A percentile compares a stretch with the other conserved stretches of the same genome.
These are phyloP conservation scores for Phytophthora agathidicida DNA, from an alignment of 352 stramenopile species.

Conservation along the genomic window DNA sequence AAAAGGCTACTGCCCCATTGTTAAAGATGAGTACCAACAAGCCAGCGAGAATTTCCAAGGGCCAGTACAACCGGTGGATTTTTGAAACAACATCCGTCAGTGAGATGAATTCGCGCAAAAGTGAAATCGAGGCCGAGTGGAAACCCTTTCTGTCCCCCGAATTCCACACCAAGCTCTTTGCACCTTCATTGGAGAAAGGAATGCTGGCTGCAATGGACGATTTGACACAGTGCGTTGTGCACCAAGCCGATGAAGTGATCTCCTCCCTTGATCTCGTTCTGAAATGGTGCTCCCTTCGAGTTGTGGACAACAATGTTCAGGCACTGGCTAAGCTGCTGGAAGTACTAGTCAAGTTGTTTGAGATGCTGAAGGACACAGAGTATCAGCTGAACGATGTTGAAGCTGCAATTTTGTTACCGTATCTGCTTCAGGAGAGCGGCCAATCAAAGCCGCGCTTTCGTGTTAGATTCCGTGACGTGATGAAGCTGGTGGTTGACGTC, in stretches of 20 bases:
- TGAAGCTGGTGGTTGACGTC: conserved; percentile 81
- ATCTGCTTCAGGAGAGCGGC: conserved; percentile 84
- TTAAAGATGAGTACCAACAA: conserved; percentile 79
- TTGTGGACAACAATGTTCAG: conserved; percentile 91
- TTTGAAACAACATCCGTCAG: conserved; percentile 74
- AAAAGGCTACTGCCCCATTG: conserved; percentile 46
- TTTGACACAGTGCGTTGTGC: conserved; percentile 66
- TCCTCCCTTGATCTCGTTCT: conserved; percentile 76
- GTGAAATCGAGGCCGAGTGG: conserved; percentile 82
- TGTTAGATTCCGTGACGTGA: conserved; percentile 83
- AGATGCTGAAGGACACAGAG: conserved; percentile 65
- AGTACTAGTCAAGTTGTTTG: conserved; percentile 81
- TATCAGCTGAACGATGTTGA: conserved; percentile 87
- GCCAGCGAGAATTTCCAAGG: conserved; percentile 57
- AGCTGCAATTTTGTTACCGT: conserved; percentile 81
- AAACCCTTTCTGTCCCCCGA: conserved; percentile 68
- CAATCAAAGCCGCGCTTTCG: conserved; percentile 87
- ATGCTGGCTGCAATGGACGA: conserved; percentile 85
- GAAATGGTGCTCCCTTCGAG: conserved; percentile 86
- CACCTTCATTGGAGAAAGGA: conserved; percentile 77
- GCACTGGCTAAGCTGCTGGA: conserved; percentile 84
- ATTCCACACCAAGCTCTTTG: conserved; percentile 83
- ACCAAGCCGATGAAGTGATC: conserved; percentile 72
- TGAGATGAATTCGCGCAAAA: conserved; percentile 75
- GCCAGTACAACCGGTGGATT: conserved; percentile 85